These are phyloP conservation scores for Lactarius tabidus DNA, from an alignment of 768 basidiomycete species.

Conservation along the genomic window DNA sequence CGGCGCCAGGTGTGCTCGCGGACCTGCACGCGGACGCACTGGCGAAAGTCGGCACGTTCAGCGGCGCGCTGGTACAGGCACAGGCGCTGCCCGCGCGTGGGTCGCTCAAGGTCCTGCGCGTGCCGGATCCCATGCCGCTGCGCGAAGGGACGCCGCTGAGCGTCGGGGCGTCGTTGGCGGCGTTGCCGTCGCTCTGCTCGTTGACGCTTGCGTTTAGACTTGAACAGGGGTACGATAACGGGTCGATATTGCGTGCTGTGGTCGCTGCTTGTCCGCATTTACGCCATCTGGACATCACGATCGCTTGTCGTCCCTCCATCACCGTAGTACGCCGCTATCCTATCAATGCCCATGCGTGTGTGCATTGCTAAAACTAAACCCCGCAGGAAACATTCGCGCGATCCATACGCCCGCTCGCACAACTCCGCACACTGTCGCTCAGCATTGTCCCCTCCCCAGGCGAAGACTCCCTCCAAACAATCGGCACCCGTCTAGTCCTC, in stretches of 20 bases:
- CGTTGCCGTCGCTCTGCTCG: constrained; percentile 50
- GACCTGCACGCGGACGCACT: constrained; percentile 27
- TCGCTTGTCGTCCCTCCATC: constrained; percentile 66
- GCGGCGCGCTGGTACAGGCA: constrained; percentile 63
- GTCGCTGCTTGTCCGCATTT: constrained; percentile 63
- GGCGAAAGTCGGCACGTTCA: constrained; percentile 45
- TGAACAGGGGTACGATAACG: constrained; percentile 67
- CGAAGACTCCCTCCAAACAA: constrained; percentile 54
- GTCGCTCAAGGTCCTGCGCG: constrained; percentile 50
- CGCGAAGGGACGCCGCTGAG: constrained; percentile 63
- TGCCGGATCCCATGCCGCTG: constrained; percentile 63
- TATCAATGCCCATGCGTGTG: no score
- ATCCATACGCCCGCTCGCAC: constrained; percentile 55
- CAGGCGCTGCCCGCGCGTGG: constrained; percentile 47
- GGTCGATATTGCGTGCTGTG: constrained; percentile 62
- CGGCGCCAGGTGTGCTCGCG: constrained; percentile 21
- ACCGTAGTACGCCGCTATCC: constrained; percentile 61
- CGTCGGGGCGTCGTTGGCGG: constrained; percentile 55
- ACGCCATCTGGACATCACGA: constrained; percentile 59
- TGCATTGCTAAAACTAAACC: no score
- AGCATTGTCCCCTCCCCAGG: constrained; percentile 65
- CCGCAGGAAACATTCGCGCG: constrained; percentile 59
- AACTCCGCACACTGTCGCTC: constrained; percentile 57
- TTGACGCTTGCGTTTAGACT: constrained; percentile 64
- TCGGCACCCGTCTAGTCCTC: constrained; percentile 59